Base-by-base conservation (phyloP, 2,329 filamentous ascomycete species). In the Colletotrichum noveboracense region DNA sequence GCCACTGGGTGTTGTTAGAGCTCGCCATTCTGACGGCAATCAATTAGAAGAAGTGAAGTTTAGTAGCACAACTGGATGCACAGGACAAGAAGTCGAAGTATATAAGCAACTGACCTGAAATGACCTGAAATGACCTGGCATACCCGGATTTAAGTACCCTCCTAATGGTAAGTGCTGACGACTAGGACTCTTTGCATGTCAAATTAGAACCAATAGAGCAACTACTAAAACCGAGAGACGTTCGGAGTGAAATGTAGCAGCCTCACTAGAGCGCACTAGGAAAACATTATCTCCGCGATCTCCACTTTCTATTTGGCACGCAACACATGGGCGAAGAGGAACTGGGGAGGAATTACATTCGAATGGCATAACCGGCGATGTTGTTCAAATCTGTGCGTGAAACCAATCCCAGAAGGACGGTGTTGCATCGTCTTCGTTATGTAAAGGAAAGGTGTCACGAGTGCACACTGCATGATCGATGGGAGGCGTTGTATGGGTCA, bases 371-470 rank as follows among this genome's bases (percentile, higher is more conserved):
- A 12, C 1, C 18, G 18, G 38, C 38, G 38, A 6, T n/a, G 9
- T 12, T 48, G 10, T n/a, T n/a, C 9, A n/a, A n/a, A 10, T 6
- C 5, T 4, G n/a, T 0, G 6, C 21, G 10, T 13, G 43, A 1
- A 21, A 21, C 18, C n/a, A 13, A 21, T 13, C 6, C 6, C 2
- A 7, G n/a, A 6, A 52, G 12, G 10, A 21, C 12, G 43, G n/a
- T 21, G 4, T 52, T 12, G 2, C 6, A n/a, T 21, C n/a, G 6
- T 7, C 10, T 21, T 6, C n/a, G 13, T 52, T 21, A 4, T 1
- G n/a, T 13, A 4, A 21, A 52, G 43, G 12, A 52, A 21, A 13
- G n/a, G n/a, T 52, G n/a, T 52, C n/a, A 52, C 10, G 3, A 21
- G 1, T 52, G 6, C n/a, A 21, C n/a, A 13, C n/a, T 10, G 12